Evolutionary conservation across 1,139 yeast genomes (phyloP), one percentile per base, ranked within the genome.

Genomic region (Candida glucosophila): DNA sequence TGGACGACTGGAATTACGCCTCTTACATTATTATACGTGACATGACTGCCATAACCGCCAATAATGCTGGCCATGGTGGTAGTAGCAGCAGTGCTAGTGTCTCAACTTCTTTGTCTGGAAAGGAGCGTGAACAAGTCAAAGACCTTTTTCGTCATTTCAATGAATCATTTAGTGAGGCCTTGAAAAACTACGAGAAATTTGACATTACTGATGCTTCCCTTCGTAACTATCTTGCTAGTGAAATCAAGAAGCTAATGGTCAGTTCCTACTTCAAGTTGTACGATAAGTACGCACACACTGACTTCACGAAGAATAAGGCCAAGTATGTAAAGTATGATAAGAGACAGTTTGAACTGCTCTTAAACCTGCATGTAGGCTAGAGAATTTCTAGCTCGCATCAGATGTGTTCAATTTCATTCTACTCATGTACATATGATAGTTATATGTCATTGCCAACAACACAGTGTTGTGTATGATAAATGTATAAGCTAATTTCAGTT

Each of bases 191-290:
- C 47, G 75, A 74, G 44, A 61, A 65, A 36, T 75, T 76, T 51
- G 67, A 71, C 34, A 67, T 85, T 24, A 68, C 77, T 8, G 94
- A 86, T 44, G 67, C 73, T 5, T 66, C 65, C 23, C 59, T 88
- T 46, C 72, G 77, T 35, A 67, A 67, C 29, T 69, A 63, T 32
- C 57, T 83, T 39, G 63, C 73, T 9, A 70, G 67, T 37, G 93
- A 83, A 40, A 76, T 83, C 32, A 63, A 60, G 31, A 67, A 77
- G 28, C 69, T 85, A 41, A 77, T 88, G 27, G 65, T 76, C 37
- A 94, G 94, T 21, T 73, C 92, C 27, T 88, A 88, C 53, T 77
- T 78, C 44, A 76, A 90, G 45, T 78, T 86, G 47, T 77, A 83
- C 50, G 88, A 79, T 43, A 77, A 76, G 47, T 78, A 81, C 43